phyloP scores from a whole-genome alignment of 2,329 filamentous ascomycete genomes.

The Cercospora zeina region DNA sequence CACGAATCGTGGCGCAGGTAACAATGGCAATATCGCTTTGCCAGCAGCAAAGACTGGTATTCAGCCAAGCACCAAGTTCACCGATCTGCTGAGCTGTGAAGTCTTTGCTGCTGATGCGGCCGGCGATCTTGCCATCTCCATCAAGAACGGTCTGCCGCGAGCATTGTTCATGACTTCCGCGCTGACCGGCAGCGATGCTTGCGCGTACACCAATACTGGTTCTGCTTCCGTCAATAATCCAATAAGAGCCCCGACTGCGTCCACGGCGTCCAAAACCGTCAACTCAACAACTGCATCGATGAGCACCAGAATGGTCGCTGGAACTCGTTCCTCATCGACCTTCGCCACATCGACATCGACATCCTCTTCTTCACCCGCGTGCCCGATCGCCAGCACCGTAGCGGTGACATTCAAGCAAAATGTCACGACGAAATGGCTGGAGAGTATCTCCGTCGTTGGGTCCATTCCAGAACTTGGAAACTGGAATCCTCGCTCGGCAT shows the following conservation, averaged over 20 bases:
- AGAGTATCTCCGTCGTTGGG: slow-evolving; percentile 67
- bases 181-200: slow-evolving; percentile 44
- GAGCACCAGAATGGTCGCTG: slow-evolving; percentile 29
- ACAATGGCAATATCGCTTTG: slow-evolving; percentile 15
- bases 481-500: slow-evolving; percentile 58
- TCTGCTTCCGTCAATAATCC: not conserved
- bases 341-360: slow-evolving; percentile 36
- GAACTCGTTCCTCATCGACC: slow-evolving; percentile 30
- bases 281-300: slow-evolving; percentile 18
- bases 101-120: slow-evolving; percentile 45
- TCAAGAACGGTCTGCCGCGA: slow-evolving; percentile 48
- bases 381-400: slow-evolving; percentile 43
- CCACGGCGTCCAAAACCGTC: not conserved
- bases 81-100: slow-evolving; percentile 50
- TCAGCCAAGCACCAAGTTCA: slow-evolving; percentile 22
- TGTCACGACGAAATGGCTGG: slow-evolving; percentile 59
- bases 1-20: slow-evolving; percentile 21
- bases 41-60: slow-evolving; percentile 19
- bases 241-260: not conserved
- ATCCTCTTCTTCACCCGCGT: slow-evolving; percentile 20
- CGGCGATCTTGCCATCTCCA: slow-evolving; percentile 49
- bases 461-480: slow-evolving; percentile 58
- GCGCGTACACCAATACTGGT: slow-evolving; percentile 27
- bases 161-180: slow-evolving; percentile 45
- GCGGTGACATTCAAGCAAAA: slow-evolving; percentile 63